Evolutionary conservation across 2,329 filamentous ascomycete species (phyloP).

Genomic region (Neopestalotiopsis sp.): DNA sequence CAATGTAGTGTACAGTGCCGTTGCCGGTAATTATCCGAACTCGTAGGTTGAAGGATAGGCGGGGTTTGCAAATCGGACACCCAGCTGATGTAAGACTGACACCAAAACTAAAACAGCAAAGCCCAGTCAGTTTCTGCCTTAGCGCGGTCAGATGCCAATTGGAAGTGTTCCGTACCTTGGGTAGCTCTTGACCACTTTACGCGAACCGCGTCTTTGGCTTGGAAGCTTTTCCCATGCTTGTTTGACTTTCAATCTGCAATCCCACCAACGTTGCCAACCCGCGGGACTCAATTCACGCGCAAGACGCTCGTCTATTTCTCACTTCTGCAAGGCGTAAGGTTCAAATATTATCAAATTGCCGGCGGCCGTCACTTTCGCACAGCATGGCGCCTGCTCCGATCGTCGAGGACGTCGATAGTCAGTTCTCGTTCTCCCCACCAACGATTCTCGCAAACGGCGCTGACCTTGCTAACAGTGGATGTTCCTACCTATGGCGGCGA

Average conservation of each 20-base stretch:
- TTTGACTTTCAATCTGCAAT: conserved; percentile 3
- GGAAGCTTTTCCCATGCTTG: neutral
- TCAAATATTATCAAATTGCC: neutral
- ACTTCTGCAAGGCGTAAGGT: neutral
- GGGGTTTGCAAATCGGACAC: no score
- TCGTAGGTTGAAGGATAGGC: no score
- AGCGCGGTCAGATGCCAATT: neutral
- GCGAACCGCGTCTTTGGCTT: conserved; percentile 31
- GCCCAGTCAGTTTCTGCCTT: neutral
- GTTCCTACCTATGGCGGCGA: conserved; percentile 67
- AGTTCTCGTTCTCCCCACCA: conserved; percentile 24
- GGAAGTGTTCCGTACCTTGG: neutral
- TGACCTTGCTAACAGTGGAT: conserved; percentile 42
- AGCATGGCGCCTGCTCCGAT: conserved; percentile 54
- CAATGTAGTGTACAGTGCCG: no score
- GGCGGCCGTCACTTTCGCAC: conserved; percentile 7
- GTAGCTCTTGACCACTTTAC: conserved; percentile 28
- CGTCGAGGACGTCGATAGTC: conserved; percentile 56
- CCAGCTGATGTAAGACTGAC: neutral
- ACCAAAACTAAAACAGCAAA: neutral
- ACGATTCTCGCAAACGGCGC: neutral
- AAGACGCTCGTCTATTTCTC: neutral
- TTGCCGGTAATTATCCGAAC: neutral
- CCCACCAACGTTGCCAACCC: neutral
- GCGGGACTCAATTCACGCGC: neutral